These are phyloP conservation scores for Camellia oleifera DNA, from an alignment of 179 eudicot genomes.

Conservation along the genomic window DNA sequence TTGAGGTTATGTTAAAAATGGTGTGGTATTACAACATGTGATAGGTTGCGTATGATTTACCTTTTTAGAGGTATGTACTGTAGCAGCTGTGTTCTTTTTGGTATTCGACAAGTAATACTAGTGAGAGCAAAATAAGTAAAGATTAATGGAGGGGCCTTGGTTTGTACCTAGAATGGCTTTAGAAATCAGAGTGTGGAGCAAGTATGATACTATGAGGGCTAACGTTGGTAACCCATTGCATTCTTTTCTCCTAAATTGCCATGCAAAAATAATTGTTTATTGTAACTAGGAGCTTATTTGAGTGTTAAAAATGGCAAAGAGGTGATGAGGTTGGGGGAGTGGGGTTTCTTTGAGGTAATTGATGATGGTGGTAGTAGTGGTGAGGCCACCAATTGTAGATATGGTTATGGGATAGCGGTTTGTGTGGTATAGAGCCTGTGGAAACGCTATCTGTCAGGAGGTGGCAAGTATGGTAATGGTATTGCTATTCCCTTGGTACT, in stretches of 20 bases:
- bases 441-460: not conserved
- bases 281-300: no score
- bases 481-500: not conserved
- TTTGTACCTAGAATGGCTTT: not conserved
- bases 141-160: not conserved
- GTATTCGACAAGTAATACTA: no score
- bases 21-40: no score
- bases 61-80: no score
- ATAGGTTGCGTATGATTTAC: no score
- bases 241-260: no score
- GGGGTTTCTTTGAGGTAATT: not conserved
- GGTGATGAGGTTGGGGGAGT: not conserved
- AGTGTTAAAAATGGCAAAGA: no score
- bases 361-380: not conserved
- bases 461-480: not conserved
- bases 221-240: no score
- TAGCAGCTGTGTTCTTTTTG: no score
- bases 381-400: not conserved
- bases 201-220: not conserved
- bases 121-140: no score
- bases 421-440: not conserved
- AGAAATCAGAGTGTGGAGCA: not conserved
- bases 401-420: not conserved
- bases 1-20: no score
- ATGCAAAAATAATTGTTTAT: no score